Evolutionary conservation across 306 rosid genomes (phyloP).

Genomic region (Quercus engelmannii): DNA sequence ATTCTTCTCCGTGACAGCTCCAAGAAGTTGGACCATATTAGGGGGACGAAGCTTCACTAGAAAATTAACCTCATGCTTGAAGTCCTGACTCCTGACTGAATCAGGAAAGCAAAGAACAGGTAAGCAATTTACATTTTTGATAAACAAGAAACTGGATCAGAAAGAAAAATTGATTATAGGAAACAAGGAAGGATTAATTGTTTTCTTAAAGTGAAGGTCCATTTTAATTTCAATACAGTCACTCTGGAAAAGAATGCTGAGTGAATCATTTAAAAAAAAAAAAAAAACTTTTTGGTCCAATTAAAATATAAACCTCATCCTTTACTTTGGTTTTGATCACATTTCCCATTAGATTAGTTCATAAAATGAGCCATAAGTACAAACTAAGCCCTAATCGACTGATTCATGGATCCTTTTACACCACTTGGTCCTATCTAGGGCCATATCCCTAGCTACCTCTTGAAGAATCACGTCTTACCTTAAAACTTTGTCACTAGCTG

Average conservation of each 20-base stretch:
- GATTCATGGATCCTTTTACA: neutral
- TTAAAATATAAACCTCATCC: neutral
- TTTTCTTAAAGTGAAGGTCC: neutral
- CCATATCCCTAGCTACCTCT: neutral
- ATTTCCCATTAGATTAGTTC: neutral
- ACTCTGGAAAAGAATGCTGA: neutral
- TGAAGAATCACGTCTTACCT: too few species aligned
- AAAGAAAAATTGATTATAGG: neutral
- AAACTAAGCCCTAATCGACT: neutral
- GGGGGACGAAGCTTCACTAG: constrained; percentile 99
- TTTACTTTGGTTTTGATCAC: neutral
- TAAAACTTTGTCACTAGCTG: neutral
- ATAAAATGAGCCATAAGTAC: neutral
- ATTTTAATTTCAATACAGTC: neutral
- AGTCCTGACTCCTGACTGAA: constrained; percentile 67
- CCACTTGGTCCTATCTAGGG: neutral
- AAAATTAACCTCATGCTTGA: constrained; percentile 91
- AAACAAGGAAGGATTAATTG: neutral
- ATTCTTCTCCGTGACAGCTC: constrained; percentile 95
- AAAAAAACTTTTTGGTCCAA: neutral
- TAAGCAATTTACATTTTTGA: constrained; percentile 4
- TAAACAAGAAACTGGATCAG: neutral
- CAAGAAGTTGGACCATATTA: constrained; percentile 95
- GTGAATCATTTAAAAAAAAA: neutral
- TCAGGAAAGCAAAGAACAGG: constrained; percentile 10